Conservation (phyloP, 2,329 filamentous ascomycete genomes). For the Aotearoamyces nothofagi region DNA sequence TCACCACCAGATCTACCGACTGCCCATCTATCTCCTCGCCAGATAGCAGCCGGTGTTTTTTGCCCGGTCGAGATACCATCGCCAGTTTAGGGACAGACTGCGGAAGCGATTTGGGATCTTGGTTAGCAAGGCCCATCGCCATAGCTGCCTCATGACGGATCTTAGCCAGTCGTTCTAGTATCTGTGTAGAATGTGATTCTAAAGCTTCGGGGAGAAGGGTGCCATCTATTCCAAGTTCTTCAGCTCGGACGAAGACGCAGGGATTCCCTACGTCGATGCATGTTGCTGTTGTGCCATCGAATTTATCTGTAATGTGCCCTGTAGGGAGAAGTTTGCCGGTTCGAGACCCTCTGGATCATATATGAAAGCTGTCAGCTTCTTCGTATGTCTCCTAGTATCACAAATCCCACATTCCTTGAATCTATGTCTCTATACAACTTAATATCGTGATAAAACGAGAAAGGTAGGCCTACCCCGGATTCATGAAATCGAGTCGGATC, state of each 20-base stretch:
- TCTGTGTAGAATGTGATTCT: conserved; percentile 25
- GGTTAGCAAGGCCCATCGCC: conserved; percentile 44
- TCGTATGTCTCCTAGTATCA: neutral
- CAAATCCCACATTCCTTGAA: neutral
- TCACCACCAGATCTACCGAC: conserved; percentile 24
- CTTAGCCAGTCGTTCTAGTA: conserved; percentile 32
- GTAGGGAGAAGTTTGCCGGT: conserved; percentile 48
- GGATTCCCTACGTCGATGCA: conserved; percentile 51
- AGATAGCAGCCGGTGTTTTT: conserved; percentile 23
- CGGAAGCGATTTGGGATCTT: conserved; percentile 25
- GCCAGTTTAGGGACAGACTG: conserved; percentile 50
- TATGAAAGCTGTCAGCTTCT: neutral
- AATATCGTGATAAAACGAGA: no score
- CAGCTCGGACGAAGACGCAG: conserved; percentile 42
- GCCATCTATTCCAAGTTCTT: conserved; percentile 32
- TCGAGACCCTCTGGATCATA: conserved; percentile 36
- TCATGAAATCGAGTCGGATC: conserved; percentile 43
- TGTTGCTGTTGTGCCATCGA: conserved; percentile 34
- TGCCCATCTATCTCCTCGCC: conserved; percentile 19
- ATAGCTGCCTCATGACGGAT: conserved; percentile 42
- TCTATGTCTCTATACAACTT: no score
- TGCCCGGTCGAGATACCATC: conserved; percentile 29
- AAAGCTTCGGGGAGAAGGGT: conserved; percentile 38
- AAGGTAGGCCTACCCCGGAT: conserved; percentile 40
- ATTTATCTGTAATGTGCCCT: conserved; percentile 32